A percentile compares a stretch with the other conserved stretches of the same genome.
Evolutionary conservation across 306 rosid genomes (phyloP).

Genomic region (Ziziphus jujuba): DNA sequence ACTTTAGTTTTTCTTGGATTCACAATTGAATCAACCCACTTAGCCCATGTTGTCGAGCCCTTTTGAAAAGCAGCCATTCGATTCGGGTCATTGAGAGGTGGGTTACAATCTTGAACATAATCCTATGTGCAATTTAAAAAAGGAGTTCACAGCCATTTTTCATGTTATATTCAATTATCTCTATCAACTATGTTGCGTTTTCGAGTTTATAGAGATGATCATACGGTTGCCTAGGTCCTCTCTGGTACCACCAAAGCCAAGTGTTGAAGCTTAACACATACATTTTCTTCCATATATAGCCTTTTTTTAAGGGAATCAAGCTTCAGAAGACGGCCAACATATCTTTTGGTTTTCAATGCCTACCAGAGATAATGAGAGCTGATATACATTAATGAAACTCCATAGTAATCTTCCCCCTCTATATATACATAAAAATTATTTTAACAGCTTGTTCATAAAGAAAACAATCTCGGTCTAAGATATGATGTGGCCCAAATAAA

Average conservation of each 20-base stretch:
- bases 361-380: slow-evolving; percentile 44
- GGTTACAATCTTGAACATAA: slow-evolving; percentile 50
- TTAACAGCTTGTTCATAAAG: too few species aligned
- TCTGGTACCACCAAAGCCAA: slow-evolving; percentile 86
- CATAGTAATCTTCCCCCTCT: too few species aligned
- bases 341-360: slow-evolving; percentile 54
- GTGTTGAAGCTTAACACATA: slow-evolving; percentile 69
- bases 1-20: slow-evolving; percentile 48
- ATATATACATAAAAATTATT: too few species aligned
- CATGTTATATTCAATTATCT: too few species aligned
- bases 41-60: slow-evolving; percentile 68
- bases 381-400: slow-evolving; percentile 44
- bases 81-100: slow-evolving; percentile 55
- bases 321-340: slow-evolving; percentile 62
- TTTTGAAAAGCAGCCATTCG: slow-evolving; percentile 58
- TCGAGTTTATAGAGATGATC: slow-evolving; percentile 9
- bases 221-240: slow-evolving; percentile 57
- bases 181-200: neutral
- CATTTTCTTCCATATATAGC: slow-evolving; percentile 54
- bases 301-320: slow-evolving; percentile 60
- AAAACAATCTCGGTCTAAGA: too few species aligned
- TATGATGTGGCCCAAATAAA: too few species aligned
- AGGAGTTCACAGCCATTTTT: too few species aligned
- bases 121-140: slow-evolving; percentile 80
- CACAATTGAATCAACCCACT: slow-evolving; percentile 52